These are phyloP conservation scores for Colletotrichum sp. DNA, from an alignment of 2,329 filamentous ascomycete genomes.

Conservation along the genomic window DNA sequence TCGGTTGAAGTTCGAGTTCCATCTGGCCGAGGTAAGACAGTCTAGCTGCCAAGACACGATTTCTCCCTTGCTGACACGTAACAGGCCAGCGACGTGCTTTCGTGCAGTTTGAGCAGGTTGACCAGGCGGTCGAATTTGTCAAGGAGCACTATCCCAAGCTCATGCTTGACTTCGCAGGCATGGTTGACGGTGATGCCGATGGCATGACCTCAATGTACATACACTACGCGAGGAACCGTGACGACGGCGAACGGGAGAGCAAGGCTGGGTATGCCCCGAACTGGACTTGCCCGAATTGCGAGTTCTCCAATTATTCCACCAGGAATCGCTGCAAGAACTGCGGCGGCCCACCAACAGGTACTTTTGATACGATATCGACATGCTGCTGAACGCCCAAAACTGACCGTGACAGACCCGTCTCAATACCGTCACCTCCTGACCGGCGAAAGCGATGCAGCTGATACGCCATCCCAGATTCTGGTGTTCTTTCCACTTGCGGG, in stretches of 20 bases:
- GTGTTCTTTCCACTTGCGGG: constrained; percentile 75
- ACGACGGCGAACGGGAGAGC: constrained; percentile 33
- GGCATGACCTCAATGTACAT: constrained; percentile 41
- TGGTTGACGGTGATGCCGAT: constrained; percentile 43
- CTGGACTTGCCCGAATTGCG: constrained; percentile 39
- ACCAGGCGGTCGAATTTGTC: constrained; percentile 46
- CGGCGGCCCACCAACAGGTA: constrained; percentile 24
- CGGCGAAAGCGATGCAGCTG: constrained; percentile 53
- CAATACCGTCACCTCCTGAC: constrained; percentile 40
- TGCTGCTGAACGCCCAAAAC: background rate
- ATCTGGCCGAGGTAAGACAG: constrained; percentile 21
- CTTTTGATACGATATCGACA: background rate
- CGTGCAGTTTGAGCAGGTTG: constrained; percentile 44
- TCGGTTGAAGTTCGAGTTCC: constrained; percentile 44
- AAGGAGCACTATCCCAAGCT: constrained; percentile 47
- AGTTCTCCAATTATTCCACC: constrained; percentile 43
- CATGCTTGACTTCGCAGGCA: constrained; percentile 36
- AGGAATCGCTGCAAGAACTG: constrained; percentile 44
- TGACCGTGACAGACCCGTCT: constrained; percentile 1
- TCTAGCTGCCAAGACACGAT: background rate
- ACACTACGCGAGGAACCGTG: constrained; percentile 45
- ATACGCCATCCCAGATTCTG: constrained; percentile 75
- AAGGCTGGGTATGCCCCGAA: constrained; percentile 25
- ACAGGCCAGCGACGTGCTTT: constrained; percentile 44
- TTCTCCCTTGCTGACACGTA: background rate